These are phyloP conservation scores for Scheffersomyces parashehatae DNA, from an alignment of 1,139 yeast genomes.

Conservation along the genomic window DNA sequence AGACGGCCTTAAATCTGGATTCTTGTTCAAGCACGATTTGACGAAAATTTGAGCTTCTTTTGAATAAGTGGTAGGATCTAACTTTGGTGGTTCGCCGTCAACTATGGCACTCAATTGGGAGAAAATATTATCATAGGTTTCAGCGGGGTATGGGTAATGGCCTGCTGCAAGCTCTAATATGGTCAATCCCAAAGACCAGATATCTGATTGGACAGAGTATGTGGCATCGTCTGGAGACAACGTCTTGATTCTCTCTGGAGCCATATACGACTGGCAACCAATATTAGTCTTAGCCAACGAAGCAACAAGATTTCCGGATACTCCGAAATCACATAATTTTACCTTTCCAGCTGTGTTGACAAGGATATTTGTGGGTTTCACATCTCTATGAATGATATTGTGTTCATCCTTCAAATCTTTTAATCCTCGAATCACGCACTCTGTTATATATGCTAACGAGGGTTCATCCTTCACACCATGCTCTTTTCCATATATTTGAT, in stretches of 20 bases:
- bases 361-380: slow-evolving; percentile 92
- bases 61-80: slow-evolving; percentile 57
- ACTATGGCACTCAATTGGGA: slow-evolving; percentile 94
- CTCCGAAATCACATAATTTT: slow-evolving; percentile 95
- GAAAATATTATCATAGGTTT: slow-evolving; percentile 84
- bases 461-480: slow-evolving; percentile 82
- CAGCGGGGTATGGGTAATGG: slow-evolving; percentile 92
- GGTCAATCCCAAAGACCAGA: slow-evolving; percentile 93
- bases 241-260: slow-evolving; percentile 89
- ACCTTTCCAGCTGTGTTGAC: slow-evolving; percentile 81
- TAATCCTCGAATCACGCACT: slow-evolving; percentile 79
- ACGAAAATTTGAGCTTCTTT: slow-evolving; percentile 84
- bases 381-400: slow-evolving; percentile 94
- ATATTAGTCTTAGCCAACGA: slow-evolving; percentile 94
- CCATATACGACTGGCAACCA: slow-evolving; percentile 99
- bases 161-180: slow-evolving; percentile 90
- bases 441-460: slow-evolving; percentile 74
- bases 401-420: slow-evolving; percentile 82
- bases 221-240: slow-evolving; percentile 64
- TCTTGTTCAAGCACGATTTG: slow-evolving; percentile 73
- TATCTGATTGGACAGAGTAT: slow-evolving; percentile 91
- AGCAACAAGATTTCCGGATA: slow-evolving; percentile 91
- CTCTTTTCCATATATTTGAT: slow-evolving; percentile 69
- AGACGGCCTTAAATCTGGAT: slow-evolving; percentile 80
- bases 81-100: slow-evolving; percentile 89